A percentile compares a stretch with the other conserved stretches of the same genome.
Conservation (phyloP, 495 filamentous ascomycete genomes). For the Aspergillus ellipticus region DNA sequence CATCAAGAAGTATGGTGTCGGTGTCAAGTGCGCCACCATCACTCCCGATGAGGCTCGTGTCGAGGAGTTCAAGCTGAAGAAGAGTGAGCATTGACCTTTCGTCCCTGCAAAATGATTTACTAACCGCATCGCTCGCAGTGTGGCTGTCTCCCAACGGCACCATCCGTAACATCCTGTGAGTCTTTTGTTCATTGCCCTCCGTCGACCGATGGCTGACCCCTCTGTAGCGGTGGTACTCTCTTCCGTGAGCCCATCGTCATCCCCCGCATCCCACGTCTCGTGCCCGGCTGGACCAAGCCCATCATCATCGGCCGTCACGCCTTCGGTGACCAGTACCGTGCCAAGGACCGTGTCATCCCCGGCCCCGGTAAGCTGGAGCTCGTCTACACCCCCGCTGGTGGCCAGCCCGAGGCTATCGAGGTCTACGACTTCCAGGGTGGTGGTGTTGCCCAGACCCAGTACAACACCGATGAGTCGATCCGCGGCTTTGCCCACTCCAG, state of each 20-base stretch:
- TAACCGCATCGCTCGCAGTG: slow-evolving; percentile 56
- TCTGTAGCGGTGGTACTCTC: slow-evolving; percentile 82
- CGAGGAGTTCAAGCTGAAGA: slow-evolving; percentile 96
- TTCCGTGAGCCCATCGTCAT: slow-evolving; percentile 99
- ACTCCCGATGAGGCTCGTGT: slow-evolving; percentile 95
- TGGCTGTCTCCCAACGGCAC: slow-evolving; percentile 98
- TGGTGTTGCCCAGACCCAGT: slow-evolving; percentile 88
- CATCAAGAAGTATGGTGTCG: slow-evolving; percentile 97
- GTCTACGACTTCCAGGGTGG: slow-evolving; percentile 88
- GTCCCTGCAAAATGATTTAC: not conserved
- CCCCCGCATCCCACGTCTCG: slow-evolving; percentile 81
- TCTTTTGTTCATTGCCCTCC: not conserved
- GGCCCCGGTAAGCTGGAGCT: slow-evolving; percentile 85
- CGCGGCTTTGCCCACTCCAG: slow-evolving; percentile 88
- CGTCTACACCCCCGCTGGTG: slow-evolving; percentile 83
- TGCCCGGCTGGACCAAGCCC: slow-evolving; percentile 95
- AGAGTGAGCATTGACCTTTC: slow-evolving; percentile 62
- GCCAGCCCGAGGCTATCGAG: slow-evolving; percentile 79
- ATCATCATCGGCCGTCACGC: slow-evolving; percentile 99
- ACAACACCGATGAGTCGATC: slow-evolving; percentile 97
- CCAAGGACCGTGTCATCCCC: slow-evolving; percentile 78
- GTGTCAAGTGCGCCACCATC: slow-evolving; percentile 99
- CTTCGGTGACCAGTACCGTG: slow-evolving; percentile 97
- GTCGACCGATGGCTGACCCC: not conserved
- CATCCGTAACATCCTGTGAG: slow-evolving; percentile 83